Evolutionary conservation across 148 eudicot genomes (phyloP), one percentile per base, ranked within the genome.

Genomic region (Rhododendron molle): DNA sequence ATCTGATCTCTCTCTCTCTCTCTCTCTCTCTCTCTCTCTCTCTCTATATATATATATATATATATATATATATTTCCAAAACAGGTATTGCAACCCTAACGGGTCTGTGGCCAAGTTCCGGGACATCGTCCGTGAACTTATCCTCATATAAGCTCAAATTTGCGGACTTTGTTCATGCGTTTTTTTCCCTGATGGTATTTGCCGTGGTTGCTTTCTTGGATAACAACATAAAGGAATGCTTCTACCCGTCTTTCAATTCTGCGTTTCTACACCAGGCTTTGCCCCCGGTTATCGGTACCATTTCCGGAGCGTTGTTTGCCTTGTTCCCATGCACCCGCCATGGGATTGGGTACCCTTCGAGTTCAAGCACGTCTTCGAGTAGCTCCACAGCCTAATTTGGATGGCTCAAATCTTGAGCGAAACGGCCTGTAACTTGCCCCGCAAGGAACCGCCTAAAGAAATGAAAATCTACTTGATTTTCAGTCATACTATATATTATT

Each of bases 321-420:
- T 9, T 88, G 85, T 96, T 95, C 78, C 98, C 99, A 5, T 90
- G 89, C n/a, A 93, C 86, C 12, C 86, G 99, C 47, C 98, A 96
- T 84, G 98, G 97, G 3, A 94, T 95, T 50, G 98, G 98, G 73
- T 91, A 95, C 87, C 93, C 96, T 7, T 1, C 9, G 11, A 28
- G 16, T 28, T 73, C 67, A 32, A 52, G 83, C 83, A 3, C 20
- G n/a, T 32, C 67, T 32, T 26, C 28, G 1, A 44, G 50, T 23
- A 0, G 5, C 52, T 43, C 50, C 10, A 73, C 6, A 1, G 74
- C 34, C 3, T 34, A 73, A 44, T 73, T 73, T 73, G 77, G 10
- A 32, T 32, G 77, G 77, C 40, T 32, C 40, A 1, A 32, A 32
- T 12, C 34, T 71, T 4, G 36, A 71, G 21, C 2, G 21, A 18